These are phyloP conservation scores for Pichia sp. DNA, from an alignment of 1,139 yeast genomes.

Conservation along the genomic window DNA sequence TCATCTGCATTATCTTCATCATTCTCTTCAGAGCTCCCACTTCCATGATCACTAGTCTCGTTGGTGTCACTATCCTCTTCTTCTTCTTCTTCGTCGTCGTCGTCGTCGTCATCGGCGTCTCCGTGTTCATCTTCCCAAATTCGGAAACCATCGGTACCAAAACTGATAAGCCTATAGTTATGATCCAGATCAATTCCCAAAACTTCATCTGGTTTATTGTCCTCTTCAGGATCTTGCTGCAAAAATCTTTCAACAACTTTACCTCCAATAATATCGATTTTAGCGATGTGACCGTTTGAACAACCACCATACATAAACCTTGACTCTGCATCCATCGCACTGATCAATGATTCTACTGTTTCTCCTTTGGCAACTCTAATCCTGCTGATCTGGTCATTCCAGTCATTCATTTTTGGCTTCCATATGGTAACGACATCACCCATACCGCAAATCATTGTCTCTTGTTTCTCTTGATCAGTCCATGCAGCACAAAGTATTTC, in stretches of 20 bases:
- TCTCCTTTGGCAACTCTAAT: constrained; percentile 64
- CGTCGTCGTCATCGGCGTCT: constrained; percentile 25
- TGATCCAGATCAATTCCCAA: constrained; percentile 68
- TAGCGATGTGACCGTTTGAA: constrained; percentile 69
- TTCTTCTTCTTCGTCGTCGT: constrained; percentile 15
- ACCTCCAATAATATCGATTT: constrained; percentile 60
- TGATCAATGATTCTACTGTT: constrained; percentile 68
- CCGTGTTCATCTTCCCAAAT: constrained; percentile 48
- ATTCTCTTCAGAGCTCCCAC: constrained; percentile 10
- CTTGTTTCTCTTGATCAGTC: constrained; percentile 54
- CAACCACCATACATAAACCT: constrained; percentile 76
- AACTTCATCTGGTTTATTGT: constrained; percentile 38
- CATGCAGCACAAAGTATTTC: constrained; percentile 73
- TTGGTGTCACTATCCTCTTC: constrained; percentile 19
- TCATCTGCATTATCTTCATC: constrained; percentile 17
- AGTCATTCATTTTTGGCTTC: constrained; percentile 56
- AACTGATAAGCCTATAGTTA: constrained; percentile 70
- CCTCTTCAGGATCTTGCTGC: constrained; percentile 44
- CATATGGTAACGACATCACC: constrained; percentile 89
- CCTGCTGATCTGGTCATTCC: constrained; percentile 76
- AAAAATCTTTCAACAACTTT: constrained; percentile 57
- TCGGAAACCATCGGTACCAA: constrained; percentile 74
- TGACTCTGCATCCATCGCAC: constrained; percentile 66
- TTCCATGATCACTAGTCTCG: constrained; percentile 11
- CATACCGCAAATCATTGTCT: constrained; percentile 62